Conservation (phyloP, 805 yeast species). For the Metschnikowia drakensbergensis region DNA sequence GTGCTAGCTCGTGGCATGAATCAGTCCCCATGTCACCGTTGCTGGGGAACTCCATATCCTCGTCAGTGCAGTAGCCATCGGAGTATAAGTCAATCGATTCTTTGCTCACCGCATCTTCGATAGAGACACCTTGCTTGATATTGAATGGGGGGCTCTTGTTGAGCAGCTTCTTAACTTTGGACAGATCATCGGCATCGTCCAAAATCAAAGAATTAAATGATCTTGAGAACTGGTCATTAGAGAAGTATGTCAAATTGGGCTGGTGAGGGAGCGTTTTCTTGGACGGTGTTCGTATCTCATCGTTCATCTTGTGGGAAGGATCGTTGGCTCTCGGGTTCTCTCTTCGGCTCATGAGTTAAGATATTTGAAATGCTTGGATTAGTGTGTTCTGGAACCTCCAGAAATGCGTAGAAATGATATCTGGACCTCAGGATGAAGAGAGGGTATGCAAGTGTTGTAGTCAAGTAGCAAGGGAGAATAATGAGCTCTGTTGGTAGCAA, state of each 20-base stretch:
- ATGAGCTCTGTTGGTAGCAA: background rate
- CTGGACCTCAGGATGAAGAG: background rate
- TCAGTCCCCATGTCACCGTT: conserved; percentile 8
- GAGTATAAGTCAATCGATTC: conserved; percentile 21
- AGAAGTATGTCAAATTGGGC: conserved; percentile 29
- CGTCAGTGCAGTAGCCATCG: conserved; percentile 14
- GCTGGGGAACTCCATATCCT: conserved; percentile 11
- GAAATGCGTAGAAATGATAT: background rate
- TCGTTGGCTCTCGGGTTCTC: background rate
- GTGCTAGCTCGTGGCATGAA: background rate
- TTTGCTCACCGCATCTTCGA: conserved; percentile 17
- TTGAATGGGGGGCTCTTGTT: conserved; percentile 43
- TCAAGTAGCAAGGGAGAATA: background rate
- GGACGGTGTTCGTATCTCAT: conserved; percentile 5
- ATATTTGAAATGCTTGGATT: background rate
- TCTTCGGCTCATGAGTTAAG: conserved; percentile 1
- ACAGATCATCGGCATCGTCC: conserved; percentile 31
- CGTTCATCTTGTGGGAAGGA: background rate
- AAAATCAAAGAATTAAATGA: conserved; percentile 42
- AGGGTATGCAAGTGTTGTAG: background rate
- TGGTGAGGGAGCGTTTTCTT: conserved; percentile 6
- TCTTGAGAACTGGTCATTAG: conserved; percentile 38
- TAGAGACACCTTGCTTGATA: conserved; percentile 28
- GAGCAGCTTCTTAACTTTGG: conserved; percentile 20
- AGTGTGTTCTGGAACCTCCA: background rate